phyloP scores from a whole-genome alignment of 768 basidiomycete species.

The Lentinula edodes region DNA sequence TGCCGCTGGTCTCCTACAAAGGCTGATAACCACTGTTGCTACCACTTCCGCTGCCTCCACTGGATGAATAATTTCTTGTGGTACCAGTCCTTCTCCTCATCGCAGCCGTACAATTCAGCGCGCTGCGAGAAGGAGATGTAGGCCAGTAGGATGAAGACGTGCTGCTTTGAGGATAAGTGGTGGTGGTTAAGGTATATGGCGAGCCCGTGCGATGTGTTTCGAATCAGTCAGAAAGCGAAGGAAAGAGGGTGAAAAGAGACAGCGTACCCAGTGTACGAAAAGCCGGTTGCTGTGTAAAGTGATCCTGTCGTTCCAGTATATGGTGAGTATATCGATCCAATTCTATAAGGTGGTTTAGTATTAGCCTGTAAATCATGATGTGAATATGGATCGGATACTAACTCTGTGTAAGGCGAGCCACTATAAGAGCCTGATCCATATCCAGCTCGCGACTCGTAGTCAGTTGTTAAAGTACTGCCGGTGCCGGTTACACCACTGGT shows the following conservation, averaged over 20 bases:
- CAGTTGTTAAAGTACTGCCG: slow-evolving; percentile 1
- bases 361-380: neutral
- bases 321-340: slow-evolving; percentile 13
- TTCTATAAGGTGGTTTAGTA: neutral
- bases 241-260: neutral
- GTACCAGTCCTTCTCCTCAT: slow-evolving; percentile 45
- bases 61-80: slow-evolving; percentile 27
- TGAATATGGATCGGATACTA: neutral
- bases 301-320: slow-evolving; percentile 12
- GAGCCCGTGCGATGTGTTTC: neutral
- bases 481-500: neutral
- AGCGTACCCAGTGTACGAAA: neutral
- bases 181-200: slow-evolving; percentile 5
- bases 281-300: neutral
- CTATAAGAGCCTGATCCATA: slow-evolving; percentile 1
- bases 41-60: slow-evolving; percentile 10
- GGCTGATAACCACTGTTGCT: slow-evolving; percentile 14
- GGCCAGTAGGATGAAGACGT: slow-evolving; percentile 26
- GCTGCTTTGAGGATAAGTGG: slow-evolving; percentile 10
- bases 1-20: slow-evolving; percentile 14
- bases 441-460: slow-evolving; percentile 5
- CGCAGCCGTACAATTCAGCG: slow-evolving; percentile 52
- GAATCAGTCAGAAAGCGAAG: neutral
- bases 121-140: slow-evolving; percentile 42
- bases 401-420: slow-evolving; percentile 7